Percentiles rank a stretch among this genome's conserved stretches.
phyloP scores from a whole-genome alignment of 2,329 filamentous ascomycete species.

The Pseudocercospora fuligena region DNA sequence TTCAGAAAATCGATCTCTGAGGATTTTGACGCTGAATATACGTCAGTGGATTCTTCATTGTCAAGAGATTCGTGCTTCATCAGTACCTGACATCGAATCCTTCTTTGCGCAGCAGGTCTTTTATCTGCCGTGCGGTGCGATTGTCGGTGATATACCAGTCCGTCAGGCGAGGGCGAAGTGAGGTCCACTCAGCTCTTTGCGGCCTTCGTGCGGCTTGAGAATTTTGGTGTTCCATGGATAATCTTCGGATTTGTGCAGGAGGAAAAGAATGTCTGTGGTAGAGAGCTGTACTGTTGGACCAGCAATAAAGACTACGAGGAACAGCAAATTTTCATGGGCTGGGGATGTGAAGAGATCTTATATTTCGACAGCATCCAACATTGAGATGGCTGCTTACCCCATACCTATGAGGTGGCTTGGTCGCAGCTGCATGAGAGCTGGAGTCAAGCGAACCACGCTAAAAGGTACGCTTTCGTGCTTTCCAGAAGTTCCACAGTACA shows the following conservation, averaged over 20 bases:
- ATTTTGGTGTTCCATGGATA: neutral
- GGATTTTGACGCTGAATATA: neutral
- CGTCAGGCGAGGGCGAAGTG: neutral
- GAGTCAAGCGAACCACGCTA: neutral
- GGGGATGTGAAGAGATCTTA: too few species aligned
- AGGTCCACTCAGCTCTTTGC: neutral
- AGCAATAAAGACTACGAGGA: too few species aligned
- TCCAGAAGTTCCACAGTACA: neutral
- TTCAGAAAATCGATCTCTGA: neutral
- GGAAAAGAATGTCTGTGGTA: too few species aligned
- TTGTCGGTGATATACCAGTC: neutral
- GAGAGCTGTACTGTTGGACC: too few species aligned
- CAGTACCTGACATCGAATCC: neutral
- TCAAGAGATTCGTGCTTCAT: neutral
- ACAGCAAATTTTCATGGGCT: too few species aligned
- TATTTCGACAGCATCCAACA: too few species aligned
- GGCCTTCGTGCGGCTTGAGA: neutral
- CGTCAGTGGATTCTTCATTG: neutral
- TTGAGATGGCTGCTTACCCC: too few species aligned
- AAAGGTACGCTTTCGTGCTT: neutral
- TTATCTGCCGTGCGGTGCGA: neutral
- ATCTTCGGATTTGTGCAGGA: too few species aligned
- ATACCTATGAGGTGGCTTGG: neutral
- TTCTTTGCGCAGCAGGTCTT: neutral
- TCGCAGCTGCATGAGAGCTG: neutral